Evolutionary conservation across 345 rosid genomes (phyloP).

Genomic region (Reutealis trisperma): DNA sequence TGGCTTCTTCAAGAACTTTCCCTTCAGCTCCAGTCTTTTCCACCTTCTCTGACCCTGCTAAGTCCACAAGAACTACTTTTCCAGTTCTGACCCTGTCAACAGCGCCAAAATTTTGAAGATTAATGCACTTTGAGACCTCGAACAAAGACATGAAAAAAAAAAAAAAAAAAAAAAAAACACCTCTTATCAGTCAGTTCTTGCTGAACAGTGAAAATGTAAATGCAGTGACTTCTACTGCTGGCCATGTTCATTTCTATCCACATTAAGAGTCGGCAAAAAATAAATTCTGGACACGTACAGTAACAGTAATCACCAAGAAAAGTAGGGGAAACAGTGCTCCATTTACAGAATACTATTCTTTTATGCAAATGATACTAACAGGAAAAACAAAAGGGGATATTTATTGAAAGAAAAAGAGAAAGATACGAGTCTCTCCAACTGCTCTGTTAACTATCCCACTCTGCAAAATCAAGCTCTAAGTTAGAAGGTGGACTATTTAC

Average conservation of each 20-base stretch:
- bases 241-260: constrained; percentile 79
- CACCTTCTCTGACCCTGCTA: constrained; percentile 92
- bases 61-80: constrained; percentile 78
- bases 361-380: background rate
- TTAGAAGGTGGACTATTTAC: constrained; percentile 31
- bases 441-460: constrained; percentile 77
- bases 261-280: constrained; percentile 33
- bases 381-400: background rate
- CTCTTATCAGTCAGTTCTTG: constrained; percentile 61
- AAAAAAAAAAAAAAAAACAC: constrained; percentile 27
- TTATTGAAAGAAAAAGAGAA: constrained; percentile 5
- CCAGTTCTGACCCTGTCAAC: constrained; percentile 56
- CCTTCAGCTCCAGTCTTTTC: constrained; percentile 99
- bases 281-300: constrained; percentile 5
- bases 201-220: constrained; percentile 60
- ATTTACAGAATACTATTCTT: background rate
- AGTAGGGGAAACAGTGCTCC: background rate
- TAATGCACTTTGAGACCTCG: constrained; percentile 1
- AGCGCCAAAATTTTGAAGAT: constrained; percentile 12
- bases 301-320: background rate
- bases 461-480: constrained; percentile 45
- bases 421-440: constrained; percentile 96
- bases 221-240: constrained; percentile 92
- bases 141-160: constrained; percentile 3
- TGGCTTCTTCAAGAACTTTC: constrained; percentile 88